Evolutionary conservation across 108 stramenopile genomes (phyloP).

Genomic region (Cyclotella kingstonii): DNA sequence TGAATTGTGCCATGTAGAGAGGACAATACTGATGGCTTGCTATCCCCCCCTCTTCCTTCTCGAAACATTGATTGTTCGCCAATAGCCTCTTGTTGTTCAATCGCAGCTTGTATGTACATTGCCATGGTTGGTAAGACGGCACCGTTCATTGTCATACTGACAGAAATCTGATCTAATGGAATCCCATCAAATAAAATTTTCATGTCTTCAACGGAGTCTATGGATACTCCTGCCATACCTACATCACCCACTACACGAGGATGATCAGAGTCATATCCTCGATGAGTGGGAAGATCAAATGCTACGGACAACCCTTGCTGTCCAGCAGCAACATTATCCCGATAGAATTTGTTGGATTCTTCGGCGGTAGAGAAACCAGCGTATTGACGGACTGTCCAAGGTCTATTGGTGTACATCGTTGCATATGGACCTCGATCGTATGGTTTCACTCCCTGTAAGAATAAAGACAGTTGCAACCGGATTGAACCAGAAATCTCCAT

Average conservation of each 20-base stretch:
- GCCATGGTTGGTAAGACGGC: constrained; percentile 93
- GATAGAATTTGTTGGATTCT: constrained; percentile 93
- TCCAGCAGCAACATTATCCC: constrained; percentile 88
- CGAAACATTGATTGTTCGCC: constrained; percentile 37
- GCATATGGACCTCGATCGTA: constrained; percentile 98
- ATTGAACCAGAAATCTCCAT: neutral
- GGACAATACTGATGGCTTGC: constrained; percentile 43
- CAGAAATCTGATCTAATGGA: constrained; percentile 89
- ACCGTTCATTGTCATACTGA: constrained; percentile 99
- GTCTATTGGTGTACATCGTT: constrained; percentile 94
- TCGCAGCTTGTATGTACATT: constrained; percentile 93
- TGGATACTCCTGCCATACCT: constrained; percentile 98
- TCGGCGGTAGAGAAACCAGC: constrained; percentile 98
- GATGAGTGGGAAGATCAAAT: constrained; percentile 97
- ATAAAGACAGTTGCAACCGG: neutral
- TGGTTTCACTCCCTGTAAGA: constrained; percentile 78
- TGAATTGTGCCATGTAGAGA: constrained; percentile 94
- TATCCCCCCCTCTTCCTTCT: constrained; percentile 20
- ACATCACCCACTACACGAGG: constrained; percentile 96
- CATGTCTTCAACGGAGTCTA: constrained; percentile 95
- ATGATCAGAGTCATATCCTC: constrained; percentile 97
- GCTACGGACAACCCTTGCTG: constrained; percentile 96
- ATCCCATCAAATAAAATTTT: constrained; percentile 96
- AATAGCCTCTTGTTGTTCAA: constrained; percentile 62
- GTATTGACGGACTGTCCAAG: constrained; percentile 90